Base-by-base conservation (phyloP, 2,329 filamentous ascomycete genomes). In the Trichophyton rubrum region DNA sequence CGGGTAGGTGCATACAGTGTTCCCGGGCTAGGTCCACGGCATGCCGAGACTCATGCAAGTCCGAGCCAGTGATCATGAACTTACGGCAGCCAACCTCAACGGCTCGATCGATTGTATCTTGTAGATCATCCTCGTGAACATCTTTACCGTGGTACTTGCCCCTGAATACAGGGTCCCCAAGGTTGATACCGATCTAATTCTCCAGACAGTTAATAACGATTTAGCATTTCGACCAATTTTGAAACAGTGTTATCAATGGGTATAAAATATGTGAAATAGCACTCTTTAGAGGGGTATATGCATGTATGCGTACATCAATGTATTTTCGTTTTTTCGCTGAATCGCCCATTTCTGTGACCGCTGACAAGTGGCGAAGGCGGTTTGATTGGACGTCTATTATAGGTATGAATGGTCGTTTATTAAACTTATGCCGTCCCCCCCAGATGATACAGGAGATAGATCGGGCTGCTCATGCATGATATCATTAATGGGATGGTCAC, bases 51-150 rank as follows among this genome's bases (percentile, higher is more conserved):
- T 91, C 90, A 58, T 79, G 78, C 57, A 97, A 80, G 70, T 93
- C 89, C 0, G 90, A 96, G 20, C 93, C 93, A 0, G 93, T 99
- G 38, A 97, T 83, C 78, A 99, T 92, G 68, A 99, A 83, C 69
- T 96, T 96, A 62, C 81, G 78, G 71, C 91, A 96, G 43, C 93
- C 92, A 1, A 87, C 85, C 64, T 88, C 82, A 15, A 81, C 75
- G 2, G 90, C 90, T 65, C 93, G 82, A 64, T 86, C 79, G n/a
- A 99, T 77, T 27, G 99, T 88, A 65, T 85, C 86, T 43, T 72
- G 68, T 24, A 77, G 64, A 60, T 77, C 75, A 66, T 71, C 68
- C 40, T 77, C 72, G 61, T 77, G 75, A 56, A 78, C 78, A 69
- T 88, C 80, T 63, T 85, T 90, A 68, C 89, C 89, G 70, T 95